These are phyloP conservation scores for Gaeumannomyces tritici DNA, from an alignment of 2,329 filamentous ascomycete species.

Conservation along the genomic window DNA sequence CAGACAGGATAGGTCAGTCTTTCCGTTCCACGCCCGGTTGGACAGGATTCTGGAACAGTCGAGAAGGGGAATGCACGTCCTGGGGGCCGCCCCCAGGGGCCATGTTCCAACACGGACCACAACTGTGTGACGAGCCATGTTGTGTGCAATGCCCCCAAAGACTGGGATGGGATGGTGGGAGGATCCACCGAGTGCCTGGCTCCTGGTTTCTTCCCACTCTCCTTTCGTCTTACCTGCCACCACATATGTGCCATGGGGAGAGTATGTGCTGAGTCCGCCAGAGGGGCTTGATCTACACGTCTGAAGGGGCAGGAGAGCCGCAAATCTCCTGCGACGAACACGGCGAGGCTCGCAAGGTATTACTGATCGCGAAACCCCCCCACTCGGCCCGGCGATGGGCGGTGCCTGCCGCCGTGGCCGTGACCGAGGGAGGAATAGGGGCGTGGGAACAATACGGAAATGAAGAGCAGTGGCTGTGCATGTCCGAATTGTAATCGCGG, in stretches of 20 bases:
- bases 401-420: too few species aligned
- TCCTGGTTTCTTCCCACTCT: neutral
- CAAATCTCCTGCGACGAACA: neutral
- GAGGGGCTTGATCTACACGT: neutral
- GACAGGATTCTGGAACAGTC: neutral
- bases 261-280: neutral
- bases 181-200: neutral
- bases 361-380: neutral
- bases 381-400: too few species aligned
- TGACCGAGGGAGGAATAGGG: too few species aligned
- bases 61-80: too few species aligned
- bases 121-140: neutral
- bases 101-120: neutral
- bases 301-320: too few species aligned
- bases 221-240: neutral
- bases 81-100: neutral
- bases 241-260: neutral
- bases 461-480: too few species aligned
- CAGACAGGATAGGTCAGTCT: too few species aligned
- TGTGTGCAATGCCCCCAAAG: neutral
- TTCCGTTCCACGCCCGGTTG: neutral
- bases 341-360: neutral
- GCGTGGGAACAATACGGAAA: too few species aligned
- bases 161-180: neutral
- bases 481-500: too few species aligned